Evolutionary conservation across 352 stramenopile genomes (phyloP), one percentile per base, ranked within the genome.

Genomic region (Thalassiosira oceanica): DNA sequence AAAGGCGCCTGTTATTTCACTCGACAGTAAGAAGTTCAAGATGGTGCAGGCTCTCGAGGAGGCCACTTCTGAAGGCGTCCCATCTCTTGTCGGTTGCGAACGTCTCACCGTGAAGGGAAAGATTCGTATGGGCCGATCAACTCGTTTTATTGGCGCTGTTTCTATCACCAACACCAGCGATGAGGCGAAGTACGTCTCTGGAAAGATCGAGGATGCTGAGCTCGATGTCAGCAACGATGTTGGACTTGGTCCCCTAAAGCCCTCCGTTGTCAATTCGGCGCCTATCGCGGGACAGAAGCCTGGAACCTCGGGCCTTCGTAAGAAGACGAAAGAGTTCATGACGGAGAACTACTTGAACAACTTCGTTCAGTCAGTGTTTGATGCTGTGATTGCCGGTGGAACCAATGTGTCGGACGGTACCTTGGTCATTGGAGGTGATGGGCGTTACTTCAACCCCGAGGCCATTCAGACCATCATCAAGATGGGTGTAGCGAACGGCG

Each of bases 281-380:
- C 89, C 90, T 10, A 94, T 94, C 74, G 78, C 60, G 27, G 91
- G 89, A 28, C 88, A 94, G 70, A 89, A 94, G 83, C 96, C 97
- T 4, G 97, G 97, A 63, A 99, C 97, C 18, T 98, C 94, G 26
- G 97, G 97, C 64, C 87, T 99, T 49, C 93, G 97, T 70, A 99
- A 99, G 90, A 98, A 99, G 90, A 98, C 96, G 2, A 97, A 97
- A 78, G 75, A 80, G 36, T 99, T 99, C 85, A 98, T 98, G 94
- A 69, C 81, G 18, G 81, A 93, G 57, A 92, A 98, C 77, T 99
- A 99, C 85, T 87, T 99, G 23, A 88, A 99, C 80, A 99, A 99
- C 85, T 97, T 97, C 81, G 94, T 99, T 42, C 95, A 98, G 87
- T 87, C 93, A 27, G 95, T 95, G 2, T 98, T 99, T 57, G 94